Conservation (phyloP, 75 land plant species). For the Cunninghamia lanceolata region DNA sequence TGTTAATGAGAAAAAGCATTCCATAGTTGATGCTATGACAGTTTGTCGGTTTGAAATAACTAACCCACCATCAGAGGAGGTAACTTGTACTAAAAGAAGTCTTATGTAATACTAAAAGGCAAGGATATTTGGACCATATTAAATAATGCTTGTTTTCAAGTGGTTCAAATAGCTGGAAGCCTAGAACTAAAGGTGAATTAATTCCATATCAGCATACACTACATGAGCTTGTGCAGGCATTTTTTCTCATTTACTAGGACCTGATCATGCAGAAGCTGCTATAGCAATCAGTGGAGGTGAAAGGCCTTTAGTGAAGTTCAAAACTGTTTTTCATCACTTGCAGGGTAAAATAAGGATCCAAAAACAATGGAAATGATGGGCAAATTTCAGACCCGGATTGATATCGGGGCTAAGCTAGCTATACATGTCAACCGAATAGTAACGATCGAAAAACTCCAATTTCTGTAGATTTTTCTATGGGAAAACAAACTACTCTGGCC, state of each 20-base stretch:
- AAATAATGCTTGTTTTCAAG: constrained; percentile 75
- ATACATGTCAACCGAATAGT: too few species aligned
- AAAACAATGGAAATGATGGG: too few species aligned
- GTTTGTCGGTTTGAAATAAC: constrained; percentile 91
- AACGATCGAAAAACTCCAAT: too few species aligned
- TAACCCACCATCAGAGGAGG: constrained; percentile 93
- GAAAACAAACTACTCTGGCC: too few species aligned
- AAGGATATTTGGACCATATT: constrained; percentile 85
- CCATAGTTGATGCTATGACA: constrained; percentile 82
- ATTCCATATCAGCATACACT: constrained; percentile 83
- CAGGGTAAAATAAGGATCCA: too few species aligned
- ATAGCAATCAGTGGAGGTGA: constrained; percentile 21
- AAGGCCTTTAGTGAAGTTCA: not conserved
- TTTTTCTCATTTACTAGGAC: constrained; percentile 64
- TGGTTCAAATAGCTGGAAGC: constrained; percentile 82
- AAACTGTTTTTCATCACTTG: too few species aligned
- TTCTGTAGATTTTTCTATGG: too few species aligned
- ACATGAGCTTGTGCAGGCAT: constrained; percentile 87
- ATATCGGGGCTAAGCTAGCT: too few species aligned
- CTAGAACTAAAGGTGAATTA: constrained; percentile 70
- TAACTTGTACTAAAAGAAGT: constrained; percentile 69
- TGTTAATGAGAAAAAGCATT: constrained; percentile 74
- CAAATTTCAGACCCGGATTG: too few species aligned
- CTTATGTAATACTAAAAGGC: constrained; percentile 64
- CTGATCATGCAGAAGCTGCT: constrained; percentile 37